A percentile compares a stretch with the other conserved stretches of the same genome.
phyloP scores from a whole-genome alignment of 148 eudicot genomes.

The Persicaria tinctoria region DNA sequence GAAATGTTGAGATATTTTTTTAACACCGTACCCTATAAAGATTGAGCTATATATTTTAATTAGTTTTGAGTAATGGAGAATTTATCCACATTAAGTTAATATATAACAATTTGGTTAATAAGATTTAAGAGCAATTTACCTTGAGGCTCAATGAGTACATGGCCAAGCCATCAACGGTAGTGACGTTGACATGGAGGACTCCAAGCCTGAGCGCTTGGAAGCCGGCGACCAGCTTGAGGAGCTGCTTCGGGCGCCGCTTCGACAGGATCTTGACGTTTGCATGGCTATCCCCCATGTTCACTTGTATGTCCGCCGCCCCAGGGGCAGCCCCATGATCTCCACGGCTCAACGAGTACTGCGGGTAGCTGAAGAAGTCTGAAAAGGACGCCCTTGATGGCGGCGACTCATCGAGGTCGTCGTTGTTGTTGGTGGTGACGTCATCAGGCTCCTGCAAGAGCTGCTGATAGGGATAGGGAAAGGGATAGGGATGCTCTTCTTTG shows the following conservation, averaged over 20 bases:
- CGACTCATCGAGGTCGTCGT: neutral
- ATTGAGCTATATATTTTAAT: too few species aligned
- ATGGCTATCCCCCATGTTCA: slow-evolving; percentile 63
- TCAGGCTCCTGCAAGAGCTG: too few species aligned
- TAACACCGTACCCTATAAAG: too few species aligned
- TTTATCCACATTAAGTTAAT: too few species aligned
- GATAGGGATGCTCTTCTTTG: neutral
- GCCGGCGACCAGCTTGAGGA: slow-evolving; percentile 42
- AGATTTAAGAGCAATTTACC: slow-evolving; percentile 24
- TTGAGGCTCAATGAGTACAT: slow-evolving; percentile 62
- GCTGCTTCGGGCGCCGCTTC: slow-evolving; percentile 43
- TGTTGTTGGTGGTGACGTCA: neutral
- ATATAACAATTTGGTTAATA: too few species aligned
- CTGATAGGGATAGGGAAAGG: too few species aligned
- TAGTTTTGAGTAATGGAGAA: too few species aligned
- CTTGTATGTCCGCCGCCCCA: slow-evolving; percentile 46
- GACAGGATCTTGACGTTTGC: slow-evolving; percentile 58
- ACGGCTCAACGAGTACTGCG: slow-evolving; percentile 46
- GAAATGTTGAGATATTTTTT: too few species aligned
- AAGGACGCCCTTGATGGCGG: slow-evolving; percentile 15
- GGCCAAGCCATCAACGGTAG: slow-evolving; percentile 40
- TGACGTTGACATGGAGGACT: slow-evolving; percentile 69
- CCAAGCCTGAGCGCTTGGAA: slow-evolving; percentile 47
- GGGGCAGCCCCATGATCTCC: neutral
- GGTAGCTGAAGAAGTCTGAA: slow-evolving; percentile 48